Evolutionary conservation across 2,329 filamentous ascomycete genomes (phyloP), one percentile per base, ranked within the genome.

Genomic region (Zymoseptoria passerinii): DNA sequence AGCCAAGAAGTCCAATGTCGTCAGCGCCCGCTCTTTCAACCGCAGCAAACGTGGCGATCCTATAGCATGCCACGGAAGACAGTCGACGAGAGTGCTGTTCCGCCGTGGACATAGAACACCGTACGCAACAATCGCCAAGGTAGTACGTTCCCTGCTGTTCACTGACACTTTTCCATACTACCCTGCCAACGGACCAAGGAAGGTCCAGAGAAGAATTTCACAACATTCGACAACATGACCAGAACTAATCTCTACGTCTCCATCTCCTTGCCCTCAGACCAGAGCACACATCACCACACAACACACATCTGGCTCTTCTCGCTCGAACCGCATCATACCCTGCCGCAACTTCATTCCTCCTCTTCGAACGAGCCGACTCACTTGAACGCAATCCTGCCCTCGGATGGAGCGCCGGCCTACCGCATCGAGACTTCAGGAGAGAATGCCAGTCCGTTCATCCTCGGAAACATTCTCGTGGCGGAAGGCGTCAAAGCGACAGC

Each of bases 381-480:
- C 40, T 57, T 59, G 19, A 50, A 48, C 27, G 59, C 59, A 9
- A 48, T 48, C 13, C 44, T 28, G 13, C 35, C 35, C 13, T 44
- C 35, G 23, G 54, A 56, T 19, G 59, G 58, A 13, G 40, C 48
- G 9, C 28, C 51, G 4, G 56, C 53, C 49, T 58, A 61, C 28
- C 44, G n/a, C 40, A 50, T 63, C 10, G 35, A 55, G 18, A 50
- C 48, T 6, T 40, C 56, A 18, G 18, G 54, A 35, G 50, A 52
- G 20, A 53, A 50, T 10, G 40, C 29, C 23, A 50, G 61, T 13
- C 51, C 56, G 18, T 53, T 52, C 4, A 57, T 63, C n/a, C 27
- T 61, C 16, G 61, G 61, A 18, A 63, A 61, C 40, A 56, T 63
- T 28, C 52, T 63, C 9, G 55, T 63, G 1, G 57, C 56, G 13